Evolutionary conservation across 176 grass and related monocot species (phyloP), one percentile per base, ranked within the genome.

Genomic region (Typha latifolia): DNA sequence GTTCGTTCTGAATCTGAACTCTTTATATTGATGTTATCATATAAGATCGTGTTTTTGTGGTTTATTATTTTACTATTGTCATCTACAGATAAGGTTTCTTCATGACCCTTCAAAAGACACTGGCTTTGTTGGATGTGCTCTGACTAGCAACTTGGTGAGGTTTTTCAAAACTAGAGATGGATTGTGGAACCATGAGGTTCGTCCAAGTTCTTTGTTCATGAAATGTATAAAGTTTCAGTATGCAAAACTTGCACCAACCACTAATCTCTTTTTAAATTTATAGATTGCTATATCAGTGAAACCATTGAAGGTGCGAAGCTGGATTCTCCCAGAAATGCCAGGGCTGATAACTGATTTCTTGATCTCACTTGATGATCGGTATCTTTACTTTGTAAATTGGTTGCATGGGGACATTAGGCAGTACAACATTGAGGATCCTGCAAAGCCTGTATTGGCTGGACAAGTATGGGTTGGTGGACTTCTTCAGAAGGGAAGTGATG

Each of bases 361-460:
- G 48, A 0, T 99, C 62, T 99, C 94, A 9, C 85, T 99, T 1
- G 94, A 99, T 24, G 94, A 97, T 9, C 82, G 83, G 20, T 97
- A 80, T 69, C 78, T 93, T 14, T 97, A 97, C 76, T 85, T 90
- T 70, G 89, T 90, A 34, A 92, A 97, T 49, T 97, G 94, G 94
- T 86, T 97, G 61, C 94, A 97, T 67, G 94, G 94, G 2, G 94
- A 97, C 76, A 82, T 97, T 37, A 97, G 94, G 62, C 94, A 97
- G 65, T 97, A 93, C 76, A 97, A 84, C 70, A 90, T 97, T 34
- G 88, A 82, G 74, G 86, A 97, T 64, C 89, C 89, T 70, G 61
- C 89, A 21, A 97, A 90, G 47, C 94, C 89, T 49, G 70, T 97
- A 5, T 82, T 97, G 78, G 75, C 76, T 47, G 85, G 94, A 62